A percentile compares a stretch with the other conserved stretches of the same genome.
Conservation (phyloP, 495 filamentous ascomycete species). For the Hypoxylon perforatum region DNA sequence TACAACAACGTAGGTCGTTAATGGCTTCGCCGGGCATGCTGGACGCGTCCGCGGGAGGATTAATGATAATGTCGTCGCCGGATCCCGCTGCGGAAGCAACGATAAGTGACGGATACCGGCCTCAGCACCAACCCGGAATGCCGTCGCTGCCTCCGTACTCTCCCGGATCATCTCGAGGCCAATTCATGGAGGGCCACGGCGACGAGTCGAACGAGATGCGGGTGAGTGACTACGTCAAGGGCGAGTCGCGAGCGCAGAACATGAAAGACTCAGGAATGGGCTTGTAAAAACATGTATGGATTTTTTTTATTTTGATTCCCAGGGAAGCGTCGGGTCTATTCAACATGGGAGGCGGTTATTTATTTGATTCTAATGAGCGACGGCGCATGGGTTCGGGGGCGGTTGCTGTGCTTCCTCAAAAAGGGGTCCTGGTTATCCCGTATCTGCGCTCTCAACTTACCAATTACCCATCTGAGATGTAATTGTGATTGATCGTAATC, state of each 20-base stretch:
- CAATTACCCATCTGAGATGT: neutral
- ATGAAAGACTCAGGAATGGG: conserved; percentile 48
- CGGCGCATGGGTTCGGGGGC: conserved; percentile 17
- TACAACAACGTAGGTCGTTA: conserved; percentile 20
- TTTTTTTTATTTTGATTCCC: too few relatives aligned
- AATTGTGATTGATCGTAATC: conserved; percentile 4
- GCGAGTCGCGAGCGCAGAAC: conserved; percentile 49
- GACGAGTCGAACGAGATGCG: conserved; percentile 51
- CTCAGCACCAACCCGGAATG: conserved; percentile 32
- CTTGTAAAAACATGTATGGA: conserved; percentile 15
- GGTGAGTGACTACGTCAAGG: conserved; percentile 54
- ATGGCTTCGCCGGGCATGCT: conserved; percentile 12
- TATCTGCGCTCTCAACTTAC: neutral
- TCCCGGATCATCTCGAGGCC: conserved; percentile 23
- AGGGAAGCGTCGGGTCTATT: neutral
- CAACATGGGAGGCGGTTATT: conserved; percentile 4
- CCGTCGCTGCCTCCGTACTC: conserved; percentile 41
- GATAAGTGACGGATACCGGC: conserved; percentile 49
- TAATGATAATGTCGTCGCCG: conserved; percentile 36
- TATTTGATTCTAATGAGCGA: conserved; percentile 29
- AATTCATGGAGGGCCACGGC: conserved; percentile 51
- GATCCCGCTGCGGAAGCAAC: conserved; percentile 43
- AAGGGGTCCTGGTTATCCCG: neutral
- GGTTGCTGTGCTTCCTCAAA: neutral
- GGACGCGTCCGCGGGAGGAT: conserved; percentile 20